A percentile compares a stretch with the other conserved stretches of the same genome.
Evolutionary conservation across 768 basidiomycete genomes (phyloP).

Genomic region (Crepidotus variabilis): DNA sequence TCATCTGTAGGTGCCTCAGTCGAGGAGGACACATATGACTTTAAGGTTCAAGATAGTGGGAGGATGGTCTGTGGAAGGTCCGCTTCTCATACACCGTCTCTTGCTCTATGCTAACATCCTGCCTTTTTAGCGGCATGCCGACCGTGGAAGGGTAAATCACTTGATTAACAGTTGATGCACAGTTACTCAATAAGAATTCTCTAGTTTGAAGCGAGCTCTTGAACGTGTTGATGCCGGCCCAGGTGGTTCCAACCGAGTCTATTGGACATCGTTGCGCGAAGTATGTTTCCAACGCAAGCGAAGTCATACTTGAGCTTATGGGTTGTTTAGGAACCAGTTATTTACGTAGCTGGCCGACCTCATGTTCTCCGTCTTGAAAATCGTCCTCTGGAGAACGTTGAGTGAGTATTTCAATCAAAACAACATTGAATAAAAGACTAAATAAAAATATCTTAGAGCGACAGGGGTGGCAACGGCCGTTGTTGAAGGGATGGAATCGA

Average conservation of each 20-base stretch:
- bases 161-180: not conserved
- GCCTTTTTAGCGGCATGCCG: slow-evolving; percentile 81
- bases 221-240: slow-evolving; percentile 77
- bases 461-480: slow-evolving; percentile 89
- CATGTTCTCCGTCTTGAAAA: slow-evolving; percentile 89
- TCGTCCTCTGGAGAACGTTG: slow-evolving; percentile 89
- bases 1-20: slow-evolving; percentile 19
- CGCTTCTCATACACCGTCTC: slow-evolving; percentile 10
- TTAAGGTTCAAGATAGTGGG: slow-evolving; percentile 36
- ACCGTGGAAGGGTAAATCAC: slow-evolving; percentile 73
- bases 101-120: not conserved
- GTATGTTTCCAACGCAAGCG: slow-evolving; percentile 30
- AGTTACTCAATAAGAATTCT: not conserved
- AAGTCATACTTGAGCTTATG: slow-evolving; percentile 4
- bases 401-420: slow-evolving; percentile 48
- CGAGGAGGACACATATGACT: slow-evolving; percentile 26
- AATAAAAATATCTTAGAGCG: slow-evolving; percentile 47
- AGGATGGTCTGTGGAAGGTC: slow-evolving; percentile 81
- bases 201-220: slow-evolving; percentile 74
- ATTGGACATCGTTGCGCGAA: slow-evolving; percentile 96
- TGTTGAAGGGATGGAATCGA: slow-evolving; percentile 89
- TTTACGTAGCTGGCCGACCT: slow-evolving; percentile 82
- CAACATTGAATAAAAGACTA: not conserved
- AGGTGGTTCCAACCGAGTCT: slow-evolving; percentile 68
- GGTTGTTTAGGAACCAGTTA: slow-evolving; percentile 74